Conservation (phyloP, 2,329 filamentous ascomycete species). For the Phaeoacremonium minimum region DNA sequence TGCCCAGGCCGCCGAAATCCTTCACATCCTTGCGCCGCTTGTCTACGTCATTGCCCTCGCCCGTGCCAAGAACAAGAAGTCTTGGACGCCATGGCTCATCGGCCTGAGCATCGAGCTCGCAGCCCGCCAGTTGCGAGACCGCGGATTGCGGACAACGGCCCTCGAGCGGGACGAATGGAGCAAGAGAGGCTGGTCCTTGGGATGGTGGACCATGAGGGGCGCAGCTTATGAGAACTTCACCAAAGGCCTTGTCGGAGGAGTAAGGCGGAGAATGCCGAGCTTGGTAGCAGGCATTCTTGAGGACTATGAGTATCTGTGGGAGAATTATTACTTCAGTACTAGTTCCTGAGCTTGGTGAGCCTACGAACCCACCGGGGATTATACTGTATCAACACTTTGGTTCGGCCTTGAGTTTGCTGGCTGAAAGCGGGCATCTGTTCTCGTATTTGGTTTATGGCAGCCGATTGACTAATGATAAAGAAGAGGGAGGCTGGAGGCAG, state of each 20-base stretch:
- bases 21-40: constrained; percentile 87
- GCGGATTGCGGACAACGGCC: constrained; percentile 75
- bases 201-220: constrained; percentile 96
- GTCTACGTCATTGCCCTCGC: constrained; percentile 82
- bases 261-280: constrained; percentile 73
- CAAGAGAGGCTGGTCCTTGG: constrained; percentile 83
- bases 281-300: constrained; percentile 83
- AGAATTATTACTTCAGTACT: constrained; percentile 89
- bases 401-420: too few relatives aligned
- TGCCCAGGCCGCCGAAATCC: constrained; percentile 75
- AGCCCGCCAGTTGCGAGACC: constrained; percentile 75
- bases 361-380: too few relatives aligned
- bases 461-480: too few relatives aligned
- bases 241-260: constrained; percentile 65
- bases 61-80: constrained; percentile 48
- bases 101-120: constrained; percentile 83
- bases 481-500: too few relatives aligned
- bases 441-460: too few relatives aligned
- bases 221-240: constrained; percentile 94
- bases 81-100: constrained; percentile 89
- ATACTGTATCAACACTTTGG: too few relatives aligned
- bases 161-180: constrained; percentile 87
- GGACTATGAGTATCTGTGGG: constrained; percentile 97
- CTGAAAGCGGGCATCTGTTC: too few relatives aligned
- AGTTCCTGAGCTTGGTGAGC: constrained; percentile 34